Base-by-base conservation (phyloP, 2,329 filamentous ascomycete genomes). In the Phialocephala subalpina region DNA sequence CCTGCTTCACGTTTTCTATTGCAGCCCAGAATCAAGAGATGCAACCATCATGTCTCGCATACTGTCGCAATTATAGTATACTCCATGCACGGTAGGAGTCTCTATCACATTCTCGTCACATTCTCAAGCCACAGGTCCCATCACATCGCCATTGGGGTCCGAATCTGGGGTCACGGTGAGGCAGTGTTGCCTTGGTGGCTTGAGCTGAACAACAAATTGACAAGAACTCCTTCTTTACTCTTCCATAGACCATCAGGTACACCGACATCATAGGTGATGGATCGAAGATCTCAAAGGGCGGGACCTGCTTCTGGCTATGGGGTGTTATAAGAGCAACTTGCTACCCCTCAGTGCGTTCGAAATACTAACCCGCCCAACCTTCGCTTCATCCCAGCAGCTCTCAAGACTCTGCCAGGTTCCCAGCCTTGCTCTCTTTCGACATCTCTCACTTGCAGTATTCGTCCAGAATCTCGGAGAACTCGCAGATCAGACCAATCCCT, bases 131-230 rank as follows among this genome's bases (percentile, higher is more conserved):
- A 52, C 47, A 53, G 29, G 18, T 18, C 20, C 18, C 18, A 16
- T 22, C 20, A 20, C 18, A 22, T 49, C 45, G 45, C 45, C 11
- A 2, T 49, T 18, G 11, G 12, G 45, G 22, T 53, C 25, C 25
- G 2, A 18, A 16, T 29, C 14, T 53, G 49, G 20, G 49, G 49
- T 53, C 27, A 14, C 25, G 49, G 25, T 53, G 49, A 53, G 49
- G 49, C 49, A 53, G 49, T 53, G 49, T n/a, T 53, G 49, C 49
- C 22, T 52, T 6, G 20, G 47, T 52, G 47, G 47, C 47, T 52
- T 25, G 47, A 52, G 20, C 47, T 52, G 47, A 18, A 52, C 47
- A 52, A 9, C 47, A 20, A 27, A 14, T 9, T 8, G 47, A 9
- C 7, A 9, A 11, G 22, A n/a, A n/a, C n/a, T 33, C 29, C 29